Percentiles rank a stretch among this genome's conserved stretches.
Conservation (phyloP, 306 rosid genomes). For the Mucuna pruriens region DNA sequence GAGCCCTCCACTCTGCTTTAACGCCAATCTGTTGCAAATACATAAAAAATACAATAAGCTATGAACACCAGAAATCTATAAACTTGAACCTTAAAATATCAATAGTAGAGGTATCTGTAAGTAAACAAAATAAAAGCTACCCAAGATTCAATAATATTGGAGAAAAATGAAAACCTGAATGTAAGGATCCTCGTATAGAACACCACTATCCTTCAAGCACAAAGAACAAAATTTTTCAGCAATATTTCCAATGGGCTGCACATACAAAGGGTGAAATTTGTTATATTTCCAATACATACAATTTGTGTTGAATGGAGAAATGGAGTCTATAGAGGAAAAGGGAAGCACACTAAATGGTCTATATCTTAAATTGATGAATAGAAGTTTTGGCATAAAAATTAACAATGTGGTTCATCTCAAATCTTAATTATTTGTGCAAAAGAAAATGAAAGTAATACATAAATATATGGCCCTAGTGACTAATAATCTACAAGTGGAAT, state of each 20-base stretch:
- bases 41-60: neutral
- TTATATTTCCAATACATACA: conserved; percentile 25
- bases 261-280: neutral
- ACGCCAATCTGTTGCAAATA: conserved; percentile 60
- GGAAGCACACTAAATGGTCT: neutral
- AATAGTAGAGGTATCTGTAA: neutral
- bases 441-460: neutral
- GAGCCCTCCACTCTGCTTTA: conserved; percentile 81
- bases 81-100: neutral
- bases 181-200: conserved; percentile 79
- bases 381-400: neutral
- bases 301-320: neutral
- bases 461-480: neutral
- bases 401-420: neutral
- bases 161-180: conserved; percentile 59
- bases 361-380: conserved; percentile 3
- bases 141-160: neutral
- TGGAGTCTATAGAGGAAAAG: neutral
- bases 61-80: neutral
- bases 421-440: neutral
- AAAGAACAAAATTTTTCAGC: conserved; percentile 73
- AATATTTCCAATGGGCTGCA: conserved; percentile 76
- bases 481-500: neutral
- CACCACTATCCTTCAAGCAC: conserved; percentile 82
- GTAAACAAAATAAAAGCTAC: neutral